These are phyloP conservation scores for Aspergillus fructus DNA, from an alignment of 2,329 filamentous ascomycete genomes.

Conservation along the genomic window DNA sequence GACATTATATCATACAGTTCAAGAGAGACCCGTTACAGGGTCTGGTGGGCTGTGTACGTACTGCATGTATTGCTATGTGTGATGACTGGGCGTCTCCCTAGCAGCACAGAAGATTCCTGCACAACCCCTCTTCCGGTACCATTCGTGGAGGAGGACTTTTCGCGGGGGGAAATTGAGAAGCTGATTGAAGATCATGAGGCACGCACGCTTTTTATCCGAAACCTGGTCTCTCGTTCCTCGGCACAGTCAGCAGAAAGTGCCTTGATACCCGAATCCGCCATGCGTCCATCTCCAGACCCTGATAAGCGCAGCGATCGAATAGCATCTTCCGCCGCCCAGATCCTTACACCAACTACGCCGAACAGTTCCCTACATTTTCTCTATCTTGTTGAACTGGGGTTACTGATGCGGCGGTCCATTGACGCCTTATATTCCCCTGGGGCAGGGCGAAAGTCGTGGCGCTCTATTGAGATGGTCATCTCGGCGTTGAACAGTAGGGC, in stretches of 20 bases:
- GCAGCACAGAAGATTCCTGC: slow-evolving; percentile 38
- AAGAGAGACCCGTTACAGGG: slow-evolving; percentile 43
- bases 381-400: slow-evolving; percentile 37
- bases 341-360: slow-evolving; percentile 36
- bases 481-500: slow-evolving; percentile 33
- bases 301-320: slow-evolving; percentile 22
- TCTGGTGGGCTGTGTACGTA: slow-evolving; percentile 46
- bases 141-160: slow-evolving; percentile 39
- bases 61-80: slow-evolving; percentile 42
- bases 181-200: slow-evolving; percentile 35
- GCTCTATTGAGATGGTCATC: slow-evolving; percentile 38
- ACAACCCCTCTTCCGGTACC: slow-evolving; percentile 43
- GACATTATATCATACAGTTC: slow-evolving; percentile 33
- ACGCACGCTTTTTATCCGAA: slow-evolving; percentile 30
- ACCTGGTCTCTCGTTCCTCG: slow-evolving; percentile 21
- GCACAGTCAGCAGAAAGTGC: slow-evolving; percentile 9
- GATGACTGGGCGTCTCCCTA: slow-evolving; percentile 45
- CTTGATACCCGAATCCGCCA: slow-evolving; percentile 13
- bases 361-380: slow-evolving; percentile 42
- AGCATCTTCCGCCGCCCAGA: slow-evolving; percentile 25
- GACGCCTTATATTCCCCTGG: slow-evolving; percentile 40
- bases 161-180: slow-evolving; percentile 29
- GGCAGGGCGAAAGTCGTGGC: slow-evolving; percentile 34
- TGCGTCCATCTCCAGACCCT: slow-evolving; percentile 11
- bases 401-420: slow-evolving; percentile 37